These are phyloP conservation scores for Geranium brycei DNA, from an alignment of 345 rosid species.

Conservation along the genomic window DNA sequence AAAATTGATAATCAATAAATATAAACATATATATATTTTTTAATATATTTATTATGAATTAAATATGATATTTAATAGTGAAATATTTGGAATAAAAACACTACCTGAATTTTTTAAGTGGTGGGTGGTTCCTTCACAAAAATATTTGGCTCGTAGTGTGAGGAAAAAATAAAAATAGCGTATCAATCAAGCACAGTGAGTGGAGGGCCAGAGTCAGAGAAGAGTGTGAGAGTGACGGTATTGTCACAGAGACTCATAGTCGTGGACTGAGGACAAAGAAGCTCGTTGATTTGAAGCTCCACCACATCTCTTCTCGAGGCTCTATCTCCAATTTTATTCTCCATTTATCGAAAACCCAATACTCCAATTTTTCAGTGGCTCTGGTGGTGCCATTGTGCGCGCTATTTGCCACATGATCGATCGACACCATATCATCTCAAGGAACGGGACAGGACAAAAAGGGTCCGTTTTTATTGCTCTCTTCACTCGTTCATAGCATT, in stretches of 20 bases:
- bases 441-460: constrained; percentile 1
- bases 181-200: not conserved
- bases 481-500: not conserved
- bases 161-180: too few relatives aligned
- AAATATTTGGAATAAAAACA: too few relatives aligned
- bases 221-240: not conserved
- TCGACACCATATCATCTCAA: not conserved
- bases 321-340: constrained; percentile 22
- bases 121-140: too few relatives aligned
- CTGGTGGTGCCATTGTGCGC: constrained; percentile 16
- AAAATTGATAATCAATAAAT: too few relatives aligned
- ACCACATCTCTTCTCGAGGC: constrained; percentile 28
- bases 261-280: too few relatives aligned
- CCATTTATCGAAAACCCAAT: constrained; percentile 6
- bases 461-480: not conserved
- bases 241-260: not conserved
- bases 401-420: constrained; percentile 1
- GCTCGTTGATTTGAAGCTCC: constrained; percentile 17
- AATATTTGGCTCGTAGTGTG: too few relatives aligned
- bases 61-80: too few relatives aligned
- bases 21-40: too few relatives aligned
- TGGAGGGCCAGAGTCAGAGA: not conserved
- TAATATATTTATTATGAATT: too few relatives aligned
- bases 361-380: constrained; percentile 37
- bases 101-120: too few relatives aligned